Percentiles rank a stretch among this genome's conserved stretches.
Conservation (phyloP, 1,139 yeast species). For the Hansenula sp. region DNA sequence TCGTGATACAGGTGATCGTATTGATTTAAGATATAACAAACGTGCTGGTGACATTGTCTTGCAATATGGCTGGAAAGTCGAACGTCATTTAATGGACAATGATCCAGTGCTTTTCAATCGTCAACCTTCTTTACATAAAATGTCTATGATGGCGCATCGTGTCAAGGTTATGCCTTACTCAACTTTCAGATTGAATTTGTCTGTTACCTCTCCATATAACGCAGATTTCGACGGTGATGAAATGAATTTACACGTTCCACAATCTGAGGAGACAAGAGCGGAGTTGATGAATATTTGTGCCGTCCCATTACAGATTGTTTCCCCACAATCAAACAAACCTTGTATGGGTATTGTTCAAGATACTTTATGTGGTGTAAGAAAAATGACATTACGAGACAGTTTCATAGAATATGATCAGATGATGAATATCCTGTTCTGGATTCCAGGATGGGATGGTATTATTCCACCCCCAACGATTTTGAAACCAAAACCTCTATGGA, state of each 20-base stretch:
- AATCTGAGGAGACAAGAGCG: constrained; percentile 96
- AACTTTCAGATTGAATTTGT: constrained; percentile 91
- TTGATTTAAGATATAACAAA: constrained; percentile 92
- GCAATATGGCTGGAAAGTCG: constrained; percentile 99
- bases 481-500: constrained; percentile 96
- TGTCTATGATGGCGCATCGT: constrained; percentile 99
- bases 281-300: constrained; percentile 94
- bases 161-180: constrained; percentile 99
- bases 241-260: constrained; percentile 99
- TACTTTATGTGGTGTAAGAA: constrained; percentile 94
- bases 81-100: constrained; percentile 94
- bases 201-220: constrained; percentile 97
- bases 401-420: constrained; percentile 92
- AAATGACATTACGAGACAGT: constrained; percentile 86
- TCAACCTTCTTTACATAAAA: constrained; percentile 98
- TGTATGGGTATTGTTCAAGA: constrained; percentile 99
- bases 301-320: constrained; percentile 94
- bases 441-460: constrained; percentile 98
- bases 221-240: constrained; percentile 99
- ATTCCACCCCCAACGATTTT: constrained; percentile 95
- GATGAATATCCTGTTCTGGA: constrained; percentile 96
- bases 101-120: constrained; percentile 98
- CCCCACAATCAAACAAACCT: constrained; percentile 98
- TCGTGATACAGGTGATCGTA: constrained; percentile 98
- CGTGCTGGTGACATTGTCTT: constrained; percentile 98